Evolutionary conservation across 140 eudicot species (phyloP), one percentile per base, ranked within the genome.

Genomic region (Cichorium intybus): DNA sequence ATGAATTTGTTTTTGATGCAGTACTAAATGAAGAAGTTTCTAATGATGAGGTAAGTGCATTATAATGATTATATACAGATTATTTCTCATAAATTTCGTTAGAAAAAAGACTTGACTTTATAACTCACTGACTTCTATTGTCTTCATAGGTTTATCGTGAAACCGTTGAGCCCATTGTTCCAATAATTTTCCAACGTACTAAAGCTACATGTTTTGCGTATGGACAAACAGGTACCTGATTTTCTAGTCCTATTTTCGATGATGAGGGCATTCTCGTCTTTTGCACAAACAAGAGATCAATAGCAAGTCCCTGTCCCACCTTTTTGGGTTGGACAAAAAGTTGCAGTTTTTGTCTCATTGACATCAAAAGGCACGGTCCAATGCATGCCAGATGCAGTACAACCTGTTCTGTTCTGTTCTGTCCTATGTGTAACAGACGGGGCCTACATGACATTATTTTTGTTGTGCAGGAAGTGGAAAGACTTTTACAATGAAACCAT

Each of bases 171-270:
- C 99, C 99, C 74, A 93, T 93, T 60, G 97, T 93, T 78, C 99
- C 99, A 11, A 93, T 93, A 53, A 88, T 93, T 59, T 93, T 93
- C 70, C 99, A 93, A 70, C 97, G 97, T 62, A 93, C 99, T 29
- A 93, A 93, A 86, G 97, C 99, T 52, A 93, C 99, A 26, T 93
- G 99, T 81, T 93, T 93, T 75, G 99, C 99, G 14, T 93, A 88
- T 76, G 99, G 99, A 66, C 99, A 93, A 71, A 93, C 99, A 80
- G 99, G 99, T 93, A 76, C 54, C 21, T 22, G 14, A 8, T 10
- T 37, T 37, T 37, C 12, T 0, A 11, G 1, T n/a, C n/a, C 29
- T 26, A 26, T 26, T 26, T 26, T 26, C 4, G 0, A 37, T 37
- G n/a, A 4, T 0, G 4, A 41, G 48, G 48, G 17, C 7, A 41